phyloP scores from a whole-genome alignment of 75 land plant genomes.

The Isoetes taiwanensis region DNA sequence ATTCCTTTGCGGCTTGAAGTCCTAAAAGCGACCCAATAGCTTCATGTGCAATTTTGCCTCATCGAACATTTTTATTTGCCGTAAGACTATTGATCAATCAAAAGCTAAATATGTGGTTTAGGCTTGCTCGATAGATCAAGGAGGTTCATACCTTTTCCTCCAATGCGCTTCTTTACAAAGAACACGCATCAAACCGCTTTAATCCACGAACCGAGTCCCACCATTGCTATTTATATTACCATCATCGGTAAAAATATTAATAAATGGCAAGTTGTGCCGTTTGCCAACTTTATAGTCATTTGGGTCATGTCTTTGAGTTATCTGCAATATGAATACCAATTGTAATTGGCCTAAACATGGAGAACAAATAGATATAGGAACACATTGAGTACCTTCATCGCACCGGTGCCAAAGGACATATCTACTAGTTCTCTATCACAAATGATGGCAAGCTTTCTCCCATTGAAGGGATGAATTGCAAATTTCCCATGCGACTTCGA shows the following conservation, averaged over 20 bases:
- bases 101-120: no score
- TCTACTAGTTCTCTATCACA: slow-evolving; percentile 81
- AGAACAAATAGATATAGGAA: background rate
- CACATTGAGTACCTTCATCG: slow-evolving; percentile 61
- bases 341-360: background rate
- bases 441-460: slow-evolving; percentile 74
- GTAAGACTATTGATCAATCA: no score
- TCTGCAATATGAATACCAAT: slow-evolving; percentile 36
- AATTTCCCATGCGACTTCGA: slow-evolving; percentile 72
- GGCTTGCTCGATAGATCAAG: no score
- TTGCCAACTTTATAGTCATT: slow-evolving; percentile 94
- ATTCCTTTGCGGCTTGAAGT: no score
- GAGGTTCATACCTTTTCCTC: slow-evolving; percentile 67
- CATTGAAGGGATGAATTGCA: slow-evolving; percentile 84
- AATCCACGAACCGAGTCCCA: slow-evolving; percentile 64
- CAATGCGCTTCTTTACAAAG: slow-evolving; percentile 53
- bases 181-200: slow-evolving; percentile 77
- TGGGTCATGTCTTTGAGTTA: slow-evolving; percentile 97
- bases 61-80: no score
- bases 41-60: no score
- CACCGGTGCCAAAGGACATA: slow-evolving; percentile 90
- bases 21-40: no score
- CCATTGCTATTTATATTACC: slow-evolving; percentile 81
- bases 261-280: slow-evolving; percentile 74
- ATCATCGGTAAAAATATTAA: slow-evolving; percentile 89